These are phyloP conservation scores for Rhynchosporium agropyri DNA, from an alignment of 2,329 filamentous ascomycete species.

Conservation along the genomic window DNA sequence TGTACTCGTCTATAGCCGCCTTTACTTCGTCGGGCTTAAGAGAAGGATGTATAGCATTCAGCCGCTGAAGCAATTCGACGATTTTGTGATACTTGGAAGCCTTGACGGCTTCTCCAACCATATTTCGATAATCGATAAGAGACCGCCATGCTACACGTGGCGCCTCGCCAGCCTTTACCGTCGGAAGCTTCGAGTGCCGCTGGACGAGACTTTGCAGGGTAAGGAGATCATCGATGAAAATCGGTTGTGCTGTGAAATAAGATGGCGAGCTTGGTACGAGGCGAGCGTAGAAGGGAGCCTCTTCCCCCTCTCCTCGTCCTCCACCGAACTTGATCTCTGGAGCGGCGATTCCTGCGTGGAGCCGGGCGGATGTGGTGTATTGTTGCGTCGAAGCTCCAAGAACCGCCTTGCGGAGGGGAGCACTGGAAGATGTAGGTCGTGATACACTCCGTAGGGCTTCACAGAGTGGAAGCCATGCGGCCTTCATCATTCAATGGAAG, in stretches of 20 bases:
- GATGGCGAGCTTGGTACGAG: constrained; percentile 82
- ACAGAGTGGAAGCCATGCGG: constrained; percentile 39
- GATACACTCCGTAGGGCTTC: constrained; percentile 35
- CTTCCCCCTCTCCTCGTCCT: constrained; percentile 26
- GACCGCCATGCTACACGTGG: constrained; percentile 81
- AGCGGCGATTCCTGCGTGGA: constrained; percentile 46
- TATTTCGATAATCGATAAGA: constrained; percentile 72
- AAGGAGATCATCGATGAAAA: constrained; percentile 84
- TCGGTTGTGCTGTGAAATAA: constrained; percentile 88
- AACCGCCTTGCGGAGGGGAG: constrained; percentile 24
- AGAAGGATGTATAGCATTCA: constrained; percentile 83
- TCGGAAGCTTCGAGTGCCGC: constrained; percentile 74
- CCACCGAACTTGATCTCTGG: constrained; percentile 48
- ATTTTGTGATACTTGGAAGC: constrained; percentile 78
- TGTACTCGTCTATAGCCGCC: constrained; percentile 68
- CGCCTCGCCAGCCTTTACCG: constrained; percentile 63
- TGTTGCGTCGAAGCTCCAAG: constrained; percentile 32
- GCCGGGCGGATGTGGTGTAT: constrained; percentile 37
- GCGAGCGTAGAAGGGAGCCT: constrained; percentile 58
- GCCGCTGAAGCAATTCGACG: constrained; percentile 71
- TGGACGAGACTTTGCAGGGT: constrained; percentile 70
- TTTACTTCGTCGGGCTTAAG: constrained; percentile 73
- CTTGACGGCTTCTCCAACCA: constrained; percentile 72
- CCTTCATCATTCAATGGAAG: constrained; percentile 38
- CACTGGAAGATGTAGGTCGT: constrained; percentile 22